Evolutionary conservation across 2,329 filamentous ascomycete genomes (phyloP).

Genomic region (Chaetomiaceae sp.): DNA sequence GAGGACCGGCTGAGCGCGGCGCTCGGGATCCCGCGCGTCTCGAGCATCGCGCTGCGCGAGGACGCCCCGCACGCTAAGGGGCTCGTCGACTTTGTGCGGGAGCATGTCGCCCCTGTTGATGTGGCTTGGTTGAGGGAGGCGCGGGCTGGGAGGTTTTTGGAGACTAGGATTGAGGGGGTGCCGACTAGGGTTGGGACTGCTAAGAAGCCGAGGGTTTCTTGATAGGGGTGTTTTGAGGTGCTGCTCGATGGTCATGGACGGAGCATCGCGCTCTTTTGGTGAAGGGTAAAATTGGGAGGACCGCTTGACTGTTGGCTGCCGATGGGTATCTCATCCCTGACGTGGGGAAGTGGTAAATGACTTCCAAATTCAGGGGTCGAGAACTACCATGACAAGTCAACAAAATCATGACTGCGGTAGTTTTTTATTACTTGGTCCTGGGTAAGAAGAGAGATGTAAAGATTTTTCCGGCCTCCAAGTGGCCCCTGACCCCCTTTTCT

Average conservation of each 20-base stretch:
- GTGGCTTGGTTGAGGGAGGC: conserved; percentile 53
- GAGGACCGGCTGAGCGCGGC: conserved; percentile 53
- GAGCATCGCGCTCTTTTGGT: too few relatives aligned
- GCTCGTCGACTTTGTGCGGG: conserved; percentile 51
- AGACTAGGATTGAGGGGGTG: conserved; percentile 44
- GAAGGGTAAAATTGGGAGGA: too few relatives aligned
- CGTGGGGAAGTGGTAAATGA: too few relatives aligned
- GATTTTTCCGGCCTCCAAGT: neutral
- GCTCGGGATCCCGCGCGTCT: conserved; percentile 59
- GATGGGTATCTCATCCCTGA: too few relatives aligned
- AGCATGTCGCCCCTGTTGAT: conserved; percentile 48
- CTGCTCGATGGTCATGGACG: too few relatives aligned
- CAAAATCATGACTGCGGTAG: too few relatives aligned
- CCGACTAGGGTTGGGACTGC: conserved; percentile 37
- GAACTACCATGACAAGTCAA: too few relatives aligned
- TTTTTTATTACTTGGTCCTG: too few relatives aligned
- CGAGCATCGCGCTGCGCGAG: conserved; percentile 55
- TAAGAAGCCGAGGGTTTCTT: conserved; percentile 30
- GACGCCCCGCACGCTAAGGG: conserved; percentile 53
- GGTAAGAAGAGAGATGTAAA: neutral
- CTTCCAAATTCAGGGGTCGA: too few relatives aligned
- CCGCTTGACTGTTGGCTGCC: too few relatives aligned
- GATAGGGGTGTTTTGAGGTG: too few relatives aligned
- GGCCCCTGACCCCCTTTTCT: neutral
- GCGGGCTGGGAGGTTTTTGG: conserved; percentile 35